Conservation (phyloP, 345 rosid species). For the Sonneratia alba region DNA sequence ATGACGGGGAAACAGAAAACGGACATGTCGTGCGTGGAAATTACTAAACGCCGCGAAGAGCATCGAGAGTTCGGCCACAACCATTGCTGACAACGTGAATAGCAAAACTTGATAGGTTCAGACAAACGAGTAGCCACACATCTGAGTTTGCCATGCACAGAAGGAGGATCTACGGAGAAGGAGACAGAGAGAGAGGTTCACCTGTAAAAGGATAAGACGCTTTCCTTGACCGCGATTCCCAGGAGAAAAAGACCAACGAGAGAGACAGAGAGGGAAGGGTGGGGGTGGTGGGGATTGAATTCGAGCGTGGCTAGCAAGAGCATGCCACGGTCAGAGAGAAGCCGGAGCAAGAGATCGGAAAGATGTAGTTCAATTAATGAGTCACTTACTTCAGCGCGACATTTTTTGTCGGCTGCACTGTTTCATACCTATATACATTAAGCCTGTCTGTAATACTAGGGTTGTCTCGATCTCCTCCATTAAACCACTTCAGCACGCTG, state of each 20-base stretch:
- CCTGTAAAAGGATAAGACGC: slow-evolving; percentile 1
- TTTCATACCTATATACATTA: no score
- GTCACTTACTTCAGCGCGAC: no score
- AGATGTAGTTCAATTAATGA: no score
- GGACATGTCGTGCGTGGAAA: neutral
- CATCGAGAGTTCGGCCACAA: neutral
- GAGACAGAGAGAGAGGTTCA: neutral
- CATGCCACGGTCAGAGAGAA: no score
- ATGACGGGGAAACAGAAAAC: neutral
- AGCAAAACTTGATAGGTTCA: neutral
- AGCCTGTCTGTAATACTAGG: no score
- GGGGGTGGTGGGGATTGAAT: no score
- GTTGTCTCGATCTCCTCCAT: no score
- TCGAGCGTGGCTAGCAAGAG: no score
- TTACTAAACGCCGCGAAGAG: neutral
- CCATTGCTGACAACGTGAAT: no score
- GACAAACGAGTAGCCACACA: neutral
- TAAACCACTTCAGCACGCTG: no score
- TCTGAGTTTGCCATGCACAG: neutral
- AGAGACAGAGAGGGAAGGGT: neutral
- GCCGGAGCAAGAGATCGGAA: no score
- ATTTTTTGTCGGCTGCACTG: no score
- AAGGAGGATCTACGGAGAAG: neutral
- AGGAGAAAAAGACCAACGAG: neutral
- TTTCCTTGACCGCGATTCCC: neutral